These are phyloP conservation scores for Cladosporium phlei DNA, from an alignment of 2,329 filamentous ascomycete genomes.

Conservation along the genomic window DNA sequence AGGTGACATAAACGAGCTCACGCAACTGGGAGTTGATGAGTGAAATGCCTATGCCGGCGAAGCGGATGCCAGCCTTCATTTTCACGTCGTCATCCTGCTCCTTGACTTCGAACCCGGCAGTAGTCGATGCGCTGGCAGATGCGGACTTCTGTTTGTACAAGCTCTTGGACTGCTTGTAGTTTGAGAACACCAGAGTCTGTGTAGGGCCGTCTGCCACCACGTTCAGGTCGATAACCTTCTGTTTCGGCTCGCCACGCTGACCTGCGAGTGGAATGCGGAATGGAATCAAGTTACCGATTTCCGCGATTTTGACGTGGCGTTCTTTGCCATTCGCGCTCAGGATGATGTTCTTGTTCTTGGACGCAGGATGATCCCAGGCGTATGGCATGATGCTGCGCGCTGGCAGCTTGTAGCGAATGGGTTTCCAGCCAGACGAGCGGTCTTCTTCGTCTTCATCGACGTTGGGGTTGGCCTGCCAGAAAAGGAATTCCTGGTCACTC, in stretches of 20 bases:
- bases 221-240: conserved; percentile 93
- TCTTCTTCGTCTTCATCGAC: conserved; percentile 89
- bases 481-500: conserved; percentile 92
- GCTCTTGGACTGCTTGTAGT: conserved; percentile 89
- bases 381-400: conserved; percentile 98
- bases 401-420: conserved; percentile 85
- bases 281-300: conserved; percentile 92
- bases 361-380: conserved; percentile 97
- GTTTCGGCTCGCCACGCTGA: conserved; percentile 51
- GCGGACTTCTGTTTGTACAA: conserved; percentile 69
- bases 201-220: conserved; percentile 93
- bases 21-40: conserved; percentile 87
- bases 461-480: conserved; percentile 91
- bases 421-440: conserved; percentile 76
- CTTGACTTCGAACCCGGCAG: conserved; percentile 86
- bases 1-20: conserved; percentile 88
- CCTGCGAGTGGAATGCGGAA: conserved; percentile 72
- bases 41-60: conserved; percentile 88
- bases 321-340: conserved; percentile 75
- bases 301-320: conserved; percentile 86
- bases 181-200: conserved; percentile 88
- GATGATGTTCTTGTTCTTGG: conserved; percentile 91
- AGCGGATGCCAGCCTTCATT: conserved; percentile 80
- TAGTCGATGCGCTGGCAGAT: conserved; percentile 53
- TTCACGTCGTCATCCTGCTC: conserved; percentile 81